Evolutionary conservation across 1,139 yeast genomes (phyloP).

Genomic region (Hanseniaspora uvarum): DNA sequence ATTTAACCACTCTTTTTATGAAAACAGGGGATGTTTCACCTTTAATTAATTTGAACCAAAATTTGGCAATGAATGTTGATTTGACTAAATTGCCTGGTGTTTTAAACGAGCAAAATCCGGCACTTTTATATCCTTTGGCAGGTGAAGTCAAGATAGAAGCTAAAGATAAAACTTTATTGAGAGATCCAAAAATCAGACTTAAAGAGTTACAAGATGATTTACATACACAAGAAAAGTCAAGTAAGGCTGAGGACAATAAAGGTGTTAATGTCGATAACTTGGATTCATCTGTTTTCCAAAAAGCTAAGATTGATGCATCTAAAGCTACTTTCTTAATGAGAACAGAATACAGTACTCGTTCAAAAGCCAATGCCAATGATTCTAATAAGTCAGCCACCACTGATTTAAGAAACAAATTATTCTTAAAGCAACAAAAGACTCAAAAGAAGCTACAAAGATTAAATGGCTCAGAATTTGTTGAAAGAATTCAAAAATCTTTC

Average conservation of each 20-base stretch:
- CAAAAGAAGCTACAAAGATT: constrained; percentile 20
- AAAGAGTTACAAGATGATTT: constrained; percentile 16
- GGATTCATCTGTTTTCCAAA: constrained; percentile 35
- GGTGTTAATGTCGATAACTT: not conserved
- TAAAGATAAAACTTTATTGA: constrained; percentile 60
- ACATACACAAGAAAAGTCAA: constrained; percentile 20
- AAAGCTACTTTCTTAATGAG: constrained; percentile 80
- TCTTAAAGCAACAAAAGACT: constrained; percentile 24
- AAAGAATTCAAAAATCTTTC: constrained; percentile 63
- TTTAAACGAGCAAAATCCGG: constrained; percentile 52
- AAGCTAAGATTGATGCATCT: constrained; percentile 41
- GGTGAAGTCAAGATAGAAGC: constrained; percentile 51
- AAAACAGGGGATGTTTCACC: constrained; percentile 56
- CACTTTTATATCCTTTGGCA: constrained; percentile 35
- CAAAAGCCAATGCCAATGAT: constrained; percentile 22
- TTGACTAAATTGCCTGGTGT: constrained; percentile 57
- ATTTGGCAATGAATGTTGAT: constrained; percentile 74
- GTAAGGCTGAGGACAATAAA: constrained; percentile 35
- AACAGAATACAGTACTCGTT: constrained; percentile 53
- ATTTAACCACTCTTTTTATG: constrained; percentile 64
- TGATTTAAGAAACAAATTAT: constrained; percentile 35
- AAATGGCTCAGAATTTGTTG: constrained; percentile 21
- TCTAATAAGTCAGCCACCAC: constrained; percentile 20
- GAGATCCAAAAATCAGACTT: constrained; percentile 48
- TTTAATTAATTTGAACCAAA: constrained; percentile 57